Evolutionary conservation across 208 protist genomes (phyloP), one percentile per base, ranked within the genome.

Genomic region (Leishmania amazonensis): DNA sequence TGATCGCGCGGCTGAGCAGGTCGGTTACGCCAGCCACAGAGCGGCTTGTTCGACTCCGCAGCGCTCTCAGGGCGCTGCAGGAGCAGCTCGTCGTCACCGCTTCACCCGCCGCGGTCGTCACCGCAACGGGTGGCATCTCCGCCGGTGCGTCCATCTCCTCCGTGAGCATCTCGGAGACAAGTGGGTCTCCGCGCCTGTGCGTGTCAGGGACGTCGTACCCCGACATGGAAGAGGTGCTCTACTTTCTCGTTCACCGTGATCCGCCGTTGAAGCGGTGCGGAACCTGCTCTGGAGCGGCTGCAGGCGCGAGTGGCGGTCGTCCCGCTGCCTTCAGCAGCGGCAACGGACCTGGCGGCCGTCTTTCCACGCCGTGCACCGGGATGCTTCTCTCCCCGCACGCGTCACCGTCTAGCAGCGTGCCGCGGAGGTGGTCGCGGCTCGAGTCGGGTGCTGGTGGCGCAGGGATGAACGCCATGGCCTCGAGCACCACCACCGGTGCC

Each of bases 1-100:
- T 90, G 31, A 83, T 83, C 8, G 65, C 51, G 19, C 83, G 88
- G 49, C 80, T 94, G 3, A 49, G 42, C 8, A 40, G 28, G 21
- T 47, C 81, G 38, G 76, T 94, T 24, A 87, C 83, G 17, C 90
- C 90, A 13, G 79, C 82, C 21, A 93, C 90, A n/a, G 93, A 97
- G 79, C 86, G 90, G 40, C 65, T 86, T 0, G 42, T 95, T 24
- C 86, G 76, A 0, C 76, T 97, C 57, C 87, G 90, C 17, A 80
- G 42, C 3, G 57, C 85, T 7, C 87, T 97, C 9, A 54, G 70
- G 11, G 80, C 58, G 19, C 60, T 94, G 35, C n/a, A 86, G 17
- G 88, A 94, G 54, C 57, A 42, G 15, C 8, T 64, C 49, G 13
- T 54, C 28, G 38, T 57, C 35, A 9, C 5, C 31, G 17, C 45